These are phyloP conservation scores for Choiromyces venosus DNA, from an alignment of 495 filamentous ascomycete species.

Conservation along the genomic window DNA sequence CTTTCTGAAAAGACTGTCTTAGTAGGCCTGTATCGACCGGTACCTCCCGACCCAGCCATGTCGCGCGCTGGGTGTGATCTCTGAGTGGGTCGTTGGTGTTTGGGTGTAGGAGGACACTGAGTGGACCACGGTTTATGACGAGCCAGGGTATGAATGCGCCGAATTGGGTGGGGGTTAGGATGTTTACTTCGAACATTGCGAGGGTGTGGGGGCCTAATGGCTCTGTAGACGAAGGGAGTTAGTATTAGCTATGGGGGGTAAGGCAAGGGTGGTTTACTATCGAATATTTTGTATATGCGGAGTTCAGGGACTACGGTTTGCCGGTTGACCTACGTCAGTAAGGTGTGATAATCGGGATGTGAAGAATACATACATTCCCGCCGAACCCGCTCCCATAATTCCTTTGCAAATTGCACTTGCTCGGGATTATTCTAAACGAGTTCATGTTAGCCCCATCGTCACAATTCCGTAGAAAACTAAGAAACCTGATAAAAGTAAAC, in stretches of 20 bases:
- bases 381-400: slow-evolving; percentile 71
- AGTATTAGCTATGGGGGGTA: neutral
- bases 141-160: slow-evolving; percentile 81
- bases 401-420: slow-evolving; percentile 60
- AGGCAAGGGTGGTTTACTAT: slow-evolving; percentile 41
- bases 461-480: neutral
- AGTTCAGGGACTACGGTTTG: slow-evolving; percentile 70
- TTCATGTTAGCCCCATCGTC: neutral
- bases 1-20: slow-evolving; percentile 38
- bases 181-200: slow-evolving; percentile 88
- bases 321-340: neutral
- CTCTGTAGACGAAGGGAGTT: slow-evolving; percentile 12
- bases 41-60: slow-evolving; percentile 74
- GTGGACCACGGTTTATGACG: slow-evolving; percentile 71
- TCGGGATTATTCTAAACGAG: slow-evolving; percentile 51
- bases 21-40: slow-evolving; percentile 64
- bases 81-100: slow-evolving; percentile 57
- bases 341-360: neutral
- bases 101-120: slow-evolving; percentile 75
- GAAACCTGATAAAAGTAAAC: slow-evolving; percentile 64
- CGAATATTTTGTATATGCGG: slow-evolving; percentile 71
- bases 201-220: slow-evolving; percentile 78
- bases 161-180: slow-evolving; percentile 80
- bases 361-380: slow-evolving; percentile 60
- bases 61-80: slow-evolving; percentile 72